Base-by-base conservation (phyloP, 2,329 filamentous ascomycete genomes). In the Elsinoe batatas region DNA sequence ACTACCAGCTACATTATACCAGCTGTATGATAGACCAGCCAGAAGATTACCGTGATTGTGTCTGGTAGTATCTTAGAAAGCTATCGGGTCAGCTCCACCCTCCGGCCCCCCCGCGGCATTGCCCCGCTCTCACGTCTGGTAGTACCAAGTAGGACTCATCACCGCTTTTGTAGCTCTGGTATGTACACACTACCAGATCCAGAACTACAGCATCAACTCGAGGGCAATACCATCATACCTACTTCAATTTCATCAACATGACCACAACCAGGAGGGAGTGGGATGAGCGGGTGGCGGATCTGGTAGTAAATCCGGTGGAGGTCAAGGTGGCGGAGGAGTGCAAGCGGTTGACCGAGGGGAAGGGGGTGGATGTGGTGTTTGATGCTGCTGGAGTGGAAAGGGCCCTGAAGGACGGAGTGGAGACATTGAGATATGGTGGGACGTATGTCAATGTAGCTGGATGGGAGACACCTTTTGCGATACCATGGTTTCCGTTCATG, bases 361-460 rank as follows among this genome's bases (percentile, higher is more conserved):
- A 50, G 15, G 61, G 61, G 2, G 59, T 59, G n/a, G 58, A 63
- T 38, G 54, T 64, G 6, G 61, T 61, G 2, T 63, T 64, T 47
- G 62, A 64, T 57, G 62, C 60, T 47, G 61, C 61, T 5, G 61
- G 61, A 1, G 57, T 62, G 12, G 26, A 50, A 17, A 37, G 49
- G 8, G 60, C 56, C 15, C 38, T 63, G n/a, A 44, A 60, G 38
- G 58, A 57, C 38, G 61, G 54, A 11, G 57, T 63, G 30, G 57
- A 61, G 42, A 61, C 61, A 12, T 32, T 63, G 36, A 47, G 58
- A 7, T 47, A 58, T 12, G 50, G 60, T 32, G 61, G 60, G 1
- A 54, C 58, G 35, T 62, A 62, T 42, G 56, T 63, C 10, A 64
- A 61, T 57, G 59, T 63, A 18, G 61, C 62, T 37, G 33, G 44